Evolutionary conservation across 371 early-diverging fungal genomes (phyloP), one percentile per base, ranked within the genome.

Genomic region (Rhizomucor miehei): DNA sequence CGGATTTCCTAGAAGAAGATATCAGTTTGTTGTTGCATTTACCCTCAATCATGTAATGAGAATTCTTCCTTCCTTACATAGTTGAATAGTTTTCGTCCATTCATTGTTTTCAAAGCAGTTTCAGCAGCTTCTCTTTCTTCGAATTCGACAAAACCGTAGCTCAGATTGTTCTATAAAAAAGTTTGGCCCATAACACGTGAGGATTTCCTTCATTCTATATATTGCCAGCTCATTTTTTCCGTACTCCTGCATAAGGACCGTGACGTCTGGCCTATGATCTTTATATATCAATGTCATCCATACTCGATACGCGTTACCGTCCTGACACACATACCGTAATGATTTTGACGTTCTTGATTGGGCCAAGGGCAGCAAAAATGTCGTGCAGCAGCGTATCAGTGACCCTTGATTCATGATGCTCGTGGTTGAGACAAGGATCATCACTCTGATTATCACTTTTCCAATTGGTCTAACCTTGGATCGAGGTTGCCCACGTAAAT

Each of bases 121-220:
- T 89, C 89, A 23, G 95, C 95, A 41, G 77, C 63, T 37, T 70
- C 72, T 59, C 82, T 85, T 46, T 88, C 88, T 43, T 60, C 69
- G 77, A 88, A 91, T 62, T 93, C 94, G 41, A 95, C 86, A 67
- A 95, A 95, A 16, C 92, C 95, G 73, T 91, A 95, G 75, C 88
- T 90, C 51, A 89, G 70, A 35, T 86, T 52, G 24, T 43, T 49
- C 61, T 55, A 40, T 20, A 55, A n/a, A n/a, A n/a, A n/a, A n/a
- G n/a, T n/a, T n/a, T n/a, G n/a, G n/a, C n/a, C n/a, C n/a, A n/a
- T n/a, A n/a, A n/a, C n/a, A n/a, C n/a, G n/a, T n/a, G n/a, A n/a
- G n/a, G n/a, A n/a, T n/a, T n/a, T n/a, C n/a, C n/a, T n/a, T n/a
- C n/a, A n/a, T n/a, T n/a, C n/a, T n/a, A n/a, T n/a, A n/a, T n/a